A percentile compares a stretch with the other conserved stretches of the same genome.
phyloP scores from a whole-genome alignment of 148 eudicot genomes.

The Fagopyrum tataricum region DNA sequence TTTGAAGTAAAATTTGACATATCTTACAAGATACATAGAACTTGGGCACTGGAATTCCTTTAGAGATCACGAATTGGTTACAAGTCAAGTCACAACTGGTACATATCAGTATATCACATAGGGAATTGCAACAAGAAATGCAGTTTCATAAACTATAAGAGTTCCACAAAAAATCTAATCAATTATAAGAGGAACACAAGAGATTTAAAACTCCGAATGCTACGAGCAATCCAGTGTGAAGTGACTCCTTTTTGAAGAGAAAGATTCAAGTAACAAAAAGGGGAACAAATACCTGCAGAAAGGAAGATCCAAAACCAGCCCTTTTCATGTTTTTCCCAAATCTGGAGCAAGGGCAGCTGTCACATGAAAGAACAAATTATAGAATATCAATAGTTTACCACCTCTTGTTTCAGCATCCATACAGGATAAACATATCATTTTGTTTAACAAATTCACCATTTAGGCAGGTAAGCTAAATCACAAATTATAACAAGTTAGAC shows the following conservation, averaged over 20 bases:
- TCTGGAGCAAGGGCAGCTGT: slow-evolving; percentile 92
- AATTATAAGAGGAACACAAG: too few relatives aligned
- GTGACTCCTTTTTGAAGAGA: background rate
- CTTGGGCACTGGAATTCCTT: too few relatives aligned
- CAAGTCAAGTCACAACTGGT: too few relatives aligned
- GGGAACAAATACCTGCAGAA: slow-evolving; percentile 52
- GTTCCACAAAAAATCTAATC: too few relatives aligned
- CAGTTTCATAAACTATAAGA: too few relatives aligned
- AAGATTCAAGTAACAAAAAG: background rate
- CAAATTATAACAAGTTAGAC: background rate
- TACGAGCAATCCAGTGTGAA: too few relatives aligned
- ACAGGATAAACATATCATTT: background rate
- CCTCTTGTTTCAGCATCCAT: background rate
- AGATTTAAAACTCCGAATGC: too few relatives aligned
- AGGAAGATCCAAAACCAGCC: slow-evolving; percentile 82
- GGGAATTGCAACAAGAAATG: too few relatives aligned
- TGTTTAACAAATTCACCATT: background rate
- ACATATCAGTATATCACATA: too few relatives aligned
- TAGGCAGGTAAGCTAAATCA: background rate
- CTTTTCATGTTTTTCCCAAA: slow-evolving; percentile 92
- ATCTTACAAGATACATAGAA: too few relatives aligned
- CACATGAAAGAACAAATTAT: slow-evolving; percentile 16
- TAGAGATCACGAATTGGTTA: too few relatives aligned
- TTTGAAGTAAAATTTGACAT: too few relatives aligned
- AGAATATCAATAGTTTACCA: background rate